Evolutionary conservation across 2,329 filamentous ascomycete species (phyloP).

Genomic region (Biscogniauxia marginata): DNA sequence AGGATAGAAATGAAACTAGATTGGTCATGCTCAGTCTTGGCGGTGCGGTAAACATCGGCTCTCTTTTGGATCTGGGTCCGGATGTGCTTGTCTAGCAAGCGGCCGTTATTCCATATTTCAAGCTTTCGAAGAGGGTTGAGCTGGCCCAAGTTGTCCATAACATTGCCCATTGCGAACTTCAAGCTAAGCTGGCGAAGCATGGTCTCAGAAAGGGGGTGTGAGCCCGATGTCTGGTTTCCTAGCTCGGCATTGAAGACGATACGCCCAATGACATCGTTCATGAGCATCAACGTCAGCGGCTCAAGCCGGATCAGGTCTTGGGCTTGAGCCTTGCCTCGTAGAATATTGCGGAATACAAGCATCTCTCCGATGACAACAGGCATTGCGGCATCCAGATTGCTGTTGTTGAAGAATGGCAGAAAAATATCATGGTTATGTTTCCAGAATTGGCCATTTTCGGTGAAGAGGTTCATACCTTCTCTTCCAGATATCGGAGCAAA

Average conservation of each 20-base stretch:
- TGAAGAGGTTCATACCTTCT: slow-evolving; percentile 32
- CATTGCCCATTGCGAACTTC: slow-evolving; percentile 28
- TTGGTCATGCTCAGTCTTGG: slow-evolving; percentile 20
- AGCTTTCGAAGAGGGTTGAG: slow-evolving; percentile 31
- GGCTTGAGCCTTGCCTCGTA: slow-evolving; percentile 20
- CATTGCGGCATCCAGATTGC: slow-evolving; percentile 31
- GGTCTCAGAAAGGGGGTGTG: slow-evolving; percentile 31
- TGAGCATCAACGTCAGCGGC: slow-evolving; percentile 28
- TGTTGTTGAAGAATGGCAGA: slow-evolving; percentile 32
- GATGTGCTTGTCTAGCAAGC: slow-evolving; percentile 30
- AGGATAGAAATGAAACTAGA: slow-evolving; percentile 30
- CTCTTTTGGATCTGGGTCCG: slow-evolving; percentile 27
- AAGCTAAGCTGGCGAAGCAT: slow-evolving; percentile 29
- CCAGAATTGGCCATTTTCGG: slow-evolving; percentile 32
- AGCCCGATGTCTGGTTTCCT: slow-evolving; percentile 29
- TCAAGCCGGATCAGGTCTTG: slow-evolving; percentile 24
- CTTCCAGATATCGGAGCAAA: slow-evolving; percentile 32
- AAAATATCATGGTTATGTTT: slow-evolving; percentile 30
- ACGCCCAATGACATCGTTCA: slow-evolving; percentile 34
- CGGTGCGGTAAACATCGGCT: slow-evolving; percentile 20
- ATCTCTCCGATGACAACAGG: slow-evolving; percentile 30
- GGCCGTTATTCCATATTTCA: slow-evolving; percentile 33
- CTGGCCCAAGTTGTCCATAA: slow-evolving; percentile 26
- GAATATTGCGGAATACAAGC: slow-evolving; percentile 26
- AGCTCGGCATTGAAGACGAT: slow-evolving; percentile 32